Base-by-base conservation (phyloP, 2,329 filamentous ascomycete species). In the Fusarium dlaminii region DNA sequence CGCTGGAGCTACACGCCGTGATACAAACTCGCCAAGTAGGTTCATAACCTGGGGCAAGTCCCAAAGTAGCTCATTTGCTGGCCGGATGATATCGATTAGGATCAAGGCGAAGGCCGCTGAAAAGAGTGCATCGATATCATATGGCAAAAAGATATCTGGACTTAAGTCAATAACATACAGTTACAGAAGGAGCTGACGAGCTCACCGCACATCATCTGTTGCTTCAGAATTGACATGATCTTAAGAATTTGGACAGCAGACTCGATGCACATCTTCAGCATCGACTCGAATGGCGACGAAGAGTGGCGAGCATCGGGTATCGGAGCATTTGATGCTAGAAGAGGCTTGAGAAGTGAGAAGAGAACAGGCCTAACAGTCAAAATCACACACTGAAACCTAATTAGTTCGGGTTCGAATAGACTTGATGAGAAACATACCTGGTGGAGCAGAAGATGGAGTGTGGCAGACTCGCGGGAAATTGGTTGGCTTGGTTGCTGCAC, bases 191-290 rank as follows among this genome's bases (percentile, higher is more conserved):
- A 29, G 20, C 34, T n/a, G 20, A 6, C 17, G 5, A 13, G 13
- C 37, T 14, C 24, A 73, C 73, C 72, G 34, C 73, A 75, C 58
- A 73, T 75, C 70, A 73, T 75, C 32, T 75, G 73, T 3, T 59
- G 63, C 32, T 66, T 75, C 24, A 75, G 42, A 24, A 59, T 55
- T 11, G 65, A 71, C 61, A 75, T 75, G 2, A 74, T 75, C 30
- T 73, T 75, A 6, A 75, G 58, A 6, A 75, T 72, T 11, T 58
- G 58, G 11, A 75, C 61, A 1, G 73, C 60, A 20, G 73, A 75
- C 20, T 75, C 66, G 11, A 75, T 73, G 5, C 73, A 73, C 73
- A 75, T 75, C 37, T 63, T 75, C 34, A 75, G 39, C 73, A 75
- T 63, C 10, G 73, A 75, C 36, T 75, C 70, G 29, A 75, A 75